Evolutionary conservation across 495 filamentous ascomycete genomes (phyloP), one percentile per base, ranked within the genome.

Genomic region (Physcia stellaris): DNA sequence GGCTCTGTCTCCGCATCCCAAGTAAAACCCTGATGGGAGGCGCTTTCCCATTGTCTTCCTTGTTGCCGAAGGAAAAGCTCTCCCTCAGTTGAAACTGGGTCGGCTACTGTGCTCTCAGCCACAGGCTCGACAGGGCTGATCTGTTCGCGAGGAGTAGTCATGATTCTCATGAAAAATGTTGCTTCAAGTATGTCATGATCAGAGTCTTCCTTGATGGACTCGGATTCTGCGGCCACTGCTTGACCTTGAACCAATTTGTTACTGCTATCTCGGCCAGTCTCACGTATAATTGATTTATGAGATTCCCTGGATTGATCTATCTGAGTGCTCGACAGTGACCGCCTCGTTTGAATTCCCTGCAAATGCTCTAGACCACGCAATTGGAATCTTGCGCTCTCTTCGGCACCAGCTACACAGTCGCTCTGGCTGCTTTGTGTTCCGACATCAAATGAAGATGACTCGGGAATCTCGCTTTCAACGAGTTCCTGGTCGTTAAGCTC

Each of bases 401-500:
- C 13, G 9, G 26, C 9, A 28, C 26, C 26, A 28, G 26, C 26
- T 7, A 28, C 13, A 13, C 26, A 28, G 9, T 28, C 26, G 13
- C 13, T 7, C 26, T 28, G 13, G 7, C 9, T 7, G 7, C 26
- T 28, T 28, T 13, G 13, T 28, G 13, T 7, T 28, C 26, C 9
- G 26, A 28, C 26, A 7, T 13, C 13, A 7, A 7, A 28, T 13
- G 9, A 13, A 28, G 9, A 7, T 7, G 13, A 28, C 13, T 13
- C 9, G 26, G 13, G 13, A 28, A 28, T 13, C 7, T 28, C 7
- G 13, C 9, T 28, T 40, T 28, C 11, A 54, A 24, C 3, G 6
- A 33, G 32, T 15, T 48, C 47, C 23, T 51, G 31, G 19, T 40
- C 37, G 30, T 44, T 31, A 28, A 54, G 27, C 1, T 34, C 32